Conservation (phyloP, 2,329 filamentous ascomycete genomes). For the Neurospora sp. region DNA sequence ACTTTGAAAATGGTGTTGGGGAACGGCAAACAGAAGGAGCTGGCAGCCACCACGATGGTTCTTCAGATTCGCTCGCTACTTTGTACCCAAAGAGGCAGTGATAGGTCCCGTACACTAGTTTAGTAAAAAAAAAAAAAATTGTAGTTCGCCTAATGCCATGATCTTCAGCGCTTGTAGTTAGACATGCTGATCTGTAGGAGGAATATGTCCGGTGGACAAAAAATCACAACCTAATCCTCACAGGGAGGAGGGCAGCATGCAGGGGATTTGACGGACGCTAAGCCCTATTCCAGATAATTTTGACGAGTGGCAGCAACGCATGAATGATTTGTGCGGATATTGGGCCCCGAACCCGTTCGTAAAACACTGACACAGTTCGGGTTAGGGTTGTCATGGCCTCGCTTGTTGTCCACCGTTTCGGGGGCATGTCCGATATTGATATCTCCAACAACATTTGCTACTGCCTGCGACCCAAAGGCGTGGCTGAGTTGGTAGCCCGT, state of each 20-base stretch:
- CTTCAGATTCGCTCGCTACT: not conserved
- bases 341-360: not conserved
- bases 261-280: conserved; percentile 10
- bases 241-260: not conserved
- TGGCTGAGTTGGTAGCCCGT: not conserved
- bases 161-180: not conserved
- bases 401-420: not conserved
- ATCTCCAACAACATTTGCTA: not conserved
- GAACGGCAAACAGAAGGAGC: not conserved
- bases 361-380: not conserved
- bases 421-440: not conserved
- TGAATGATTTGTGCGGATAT: not conserved
- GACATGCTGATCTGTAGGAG: not conserved
- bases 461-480: not conserved
- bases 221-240: not conserved
- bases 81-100: not conserved
- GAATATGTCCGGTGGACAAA: not conserved
- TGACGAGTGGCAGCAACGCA: conserved; percentile 13
- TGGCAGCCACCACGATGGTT: not conserved
- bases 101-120: too few relatives aligned
- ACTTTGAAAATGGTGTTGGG: not conserved
- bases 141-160: not conserved
- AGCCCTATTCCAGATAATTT: conserved; percentile 20
- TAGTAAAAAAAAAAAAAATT: too few relatives aligned
- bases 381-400: not conserved